Conservation (phyloP, 352 stramenopile species). For the Thalassiosira livingstoniorum region DNA sequence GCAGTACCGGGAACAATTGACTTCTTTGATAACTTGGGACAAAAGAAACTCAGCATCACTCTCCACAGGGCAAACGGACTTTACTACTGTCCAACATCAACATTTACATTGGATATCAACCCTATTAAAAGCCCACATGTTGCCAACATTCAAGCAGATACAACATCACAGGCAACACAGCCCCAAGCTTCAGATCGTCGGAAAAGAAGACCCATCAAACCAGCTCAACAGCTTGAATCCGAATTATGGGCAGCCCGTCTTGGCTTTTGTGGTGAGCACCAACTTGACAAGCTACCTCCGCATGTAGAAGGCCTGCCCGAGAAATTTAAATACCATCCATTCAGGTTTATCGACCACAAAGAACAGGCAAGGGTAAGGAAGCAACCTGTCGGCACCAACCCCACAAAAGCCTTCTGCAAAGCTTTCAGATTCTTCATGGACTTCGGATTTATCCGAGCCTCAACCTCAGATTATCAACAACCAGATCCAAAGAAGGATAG, state of each 20-base stretch:
- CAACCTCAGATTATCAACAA: background rate
- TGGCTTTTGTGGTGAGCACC: conserved; percentile 17
- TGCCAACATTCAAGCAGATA: background rate
- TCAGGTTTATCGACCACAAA: conserved; percentile 17
- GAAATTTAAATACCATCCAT: conserved; percentile 20
- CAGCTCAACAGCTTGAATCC: conserved; percentile 10
- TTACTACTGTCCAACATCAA: background rate
- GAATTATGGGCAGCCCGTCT: conserved; percentile 25
- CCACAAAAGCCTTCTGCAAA: background rate
- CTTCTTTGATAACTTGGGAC: background rate
- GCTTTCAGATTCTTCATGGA: conserved; percentile 1
- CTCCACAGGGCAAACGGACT: background rate
- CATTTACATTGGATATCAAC: background rate
- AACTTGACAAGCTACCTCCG: background rate
- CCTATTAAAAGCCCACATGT: background rate
- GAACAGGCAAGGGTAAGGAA: conserved; percentile 3
- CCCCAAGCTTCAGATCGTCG: background rate
- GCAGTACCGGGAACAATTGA: background rate
- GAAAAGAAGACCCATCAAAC: background rate
- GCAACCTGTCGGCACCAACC: background rate
- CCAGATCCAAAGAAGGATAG: conserved; percentile 1
- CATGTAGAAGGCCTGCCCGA: background rate
- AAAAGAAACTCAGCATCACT: background rate
- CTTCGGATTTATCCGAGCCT: conserved; percentile 24
- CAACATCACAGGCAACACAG: background rate